These are phyloP conservation scores for Paecilomyces sp. DNA, from an alignment of 2,329 filamentous ascomycete genomes.

Conservation along the genomic window DNA sequence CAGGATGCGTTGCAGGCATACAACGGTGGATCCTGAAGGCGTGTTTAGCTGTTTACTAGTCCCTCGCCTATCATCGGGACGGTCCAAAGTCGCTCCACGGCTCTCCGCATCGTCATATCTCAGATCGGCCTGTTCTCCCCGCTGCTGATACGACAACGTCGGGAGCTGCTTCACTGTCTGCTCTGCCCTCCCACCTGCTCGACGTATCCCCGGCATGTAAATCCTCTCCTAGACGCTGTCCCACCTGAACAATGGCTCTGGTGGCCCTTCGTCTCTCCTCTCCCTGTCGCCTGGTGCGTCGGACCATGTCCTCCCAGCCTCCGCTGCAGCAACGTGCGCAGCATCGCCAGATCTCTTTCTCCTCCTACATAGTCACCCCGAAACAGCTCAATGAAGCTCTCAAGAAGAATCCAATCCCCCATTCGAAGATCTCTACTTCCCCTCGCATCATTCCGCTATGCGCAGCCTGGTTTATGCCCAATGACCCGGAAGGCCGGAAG, in stretches of 20 bases:
- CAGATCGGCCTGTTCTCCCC: not conserved
- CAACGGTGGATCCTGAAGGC: not conserved
- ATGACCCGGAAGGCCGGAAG: constrained; percentile 65
- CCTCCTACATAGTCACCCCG: constrained; percentile 80
- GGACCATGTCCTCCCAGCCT: constrained; percentile 19
- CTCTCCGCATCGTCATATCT: constrained; percentile 12
- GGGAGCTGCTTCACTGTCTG: constrained; percentile 1
- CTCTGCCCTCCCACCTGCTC: not conserved
- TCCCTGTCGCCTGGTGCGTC: constrained; percentile 16
- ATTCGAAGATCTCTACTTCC: constrained; percentile 70
- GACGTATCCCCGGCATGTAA: not conserved
- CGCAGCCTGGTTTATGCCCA: constrained; percentile 93
- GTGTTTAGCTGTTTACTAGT: not conserved
- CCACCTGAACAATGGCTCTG: constrained; percentile 24
- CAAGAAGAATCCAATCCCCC: constrained; percentile 62
- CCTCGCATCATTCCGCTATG: constrained; percentile 83
- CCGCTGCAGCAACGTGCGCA: constrained; percentile 24
- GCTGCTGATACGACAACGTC: not conserved
- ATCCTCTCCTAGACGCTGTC: constrained; percentile 2
- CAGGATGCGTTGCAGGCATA: not conserved
- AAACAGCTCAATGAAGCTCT: constrained; percentile 74
- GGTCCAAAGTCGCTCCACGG: not conserved
- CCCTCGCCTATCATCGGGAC: not conserved
- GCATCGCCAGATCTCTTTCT: constrained; percentile 51
- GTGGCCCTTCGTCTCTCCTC: constrained; percentile 22